Evolutionary conservation across 495 filamentous ascomycete genomes (phyloP).

Genomic region (Aspergillus affinis): DNA sequence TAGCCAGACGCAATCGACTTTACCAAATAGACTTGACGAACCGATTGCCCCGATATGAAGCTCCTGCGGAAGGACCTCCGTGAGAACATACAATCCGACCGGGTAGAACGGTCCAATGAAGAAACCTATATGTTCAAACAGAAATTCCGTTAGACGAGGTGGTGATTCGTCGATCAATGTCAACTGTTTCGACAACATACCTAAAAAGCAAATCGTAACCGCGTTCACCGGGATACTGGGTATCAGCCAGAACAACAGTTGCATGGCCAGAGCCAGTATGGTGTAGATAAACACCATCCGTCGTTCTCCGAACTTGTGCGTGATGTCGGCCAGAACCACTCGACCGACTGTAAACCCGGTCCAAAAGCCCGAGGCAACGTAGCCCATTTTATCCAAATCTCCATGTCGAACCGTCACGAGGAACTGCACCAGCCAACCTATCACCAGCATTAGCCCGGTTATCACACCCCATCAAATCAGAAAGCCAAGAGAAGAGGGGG

Average conservation of each 20-base stretch:
- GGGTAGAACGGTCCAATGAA: conserved; percentile 42
- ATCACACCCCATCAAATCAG: too few relatives aligned
- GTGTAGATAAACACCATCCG: conserved; percentile 50
- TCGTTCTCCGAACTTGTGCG: conserved; percentile 51
- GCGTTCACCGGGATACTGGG: conserved; percentile 58
- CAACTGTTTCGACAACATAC: conserved; percentile 30
- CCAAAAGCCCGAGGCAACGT: conserved; percentile 74
- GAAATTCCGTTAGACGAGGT: background rate
- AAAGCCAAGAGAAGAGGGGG: too few relatives aligned
- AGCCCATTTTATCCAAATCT: conserved; percentile 62
- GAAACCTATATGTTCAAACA: conserved; percentile 23
- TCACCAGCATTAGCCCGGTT: background rate
- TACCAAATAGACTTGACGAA: conserved; percentile 10
- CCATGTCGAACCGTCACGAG: conserved; percentile 60
- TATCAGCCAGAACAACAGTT: conserved; percentile 55
- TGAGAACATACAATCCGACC: conserved; percentile 33
- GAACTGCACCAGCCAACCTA: conserved; percentile 70
- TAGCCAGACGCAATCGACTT: conserved; percentile 6
- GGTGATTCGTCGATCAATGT: background rate
- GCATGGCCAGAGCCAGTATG: conserved; percentile 39
- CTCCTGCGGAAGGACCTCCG: conserved; percentile 37
- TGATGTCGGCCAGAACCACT: conserved; percentile 53
- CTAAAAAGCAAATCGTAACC: conserved; percentile 61
- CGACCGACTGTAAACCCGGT: conserved; percentile 62
- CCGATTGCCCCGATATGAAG: conserved; percentile 36